A percentile compares a stretch with the other conserved stretches of the same genome.
Evolutionary conservation across 129 eudicot species (phyloP).

Genomic region (Erigeron canadensis): DNA sequence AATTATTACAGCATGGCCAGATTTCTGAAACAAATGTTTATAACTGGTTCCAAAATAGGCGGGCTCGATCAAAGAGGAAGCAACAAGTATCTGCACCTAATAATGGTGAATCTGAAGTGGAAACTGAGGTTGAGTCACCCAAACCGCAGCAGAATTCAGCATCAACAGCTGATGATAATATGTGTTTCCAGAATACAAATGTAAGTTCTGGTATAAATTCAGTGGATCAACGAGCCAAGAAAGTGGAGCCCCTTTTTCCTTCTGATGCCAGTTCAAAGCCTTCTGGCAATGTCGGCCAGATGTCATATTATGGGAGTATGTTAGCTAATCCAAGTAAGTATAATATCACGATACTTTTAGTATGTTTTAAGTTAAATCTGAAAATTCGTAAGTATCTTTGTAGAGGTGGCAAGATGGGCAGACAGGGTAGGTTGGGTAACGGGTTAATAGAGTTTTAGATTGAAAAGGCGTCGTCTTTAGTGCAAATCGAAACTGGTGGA

Average conservation of each 20-base stretch:
- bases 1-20: constrained; percentile 91
- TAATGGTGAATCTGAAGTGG: constrained; percentile 89
- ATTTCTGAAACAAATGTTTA: constrained; percentile 95
- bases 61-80: constrained; percentile 90
- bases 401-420: not conserved
- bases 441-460: not conserved
- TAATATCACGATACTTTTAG: not conserved
- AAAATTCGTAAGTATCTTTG: not conserved
- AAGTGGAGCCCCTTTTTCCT: constrained; percentile 63
- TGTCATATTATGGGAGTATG: constrained; percentile 79
- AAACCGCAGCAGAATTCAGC: constrained; percentile 46
- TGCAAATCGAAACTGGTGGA: too few relatives aligned
- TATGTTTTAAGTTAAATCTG: not conserved
- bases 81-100: constrained; percentile 69
- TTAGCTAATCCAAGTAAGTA: constrained; percentile 66
- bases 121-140: constrained; percentile 86
- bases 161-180: constrained; percentile 59
- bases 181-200: constrained; percentile 64
- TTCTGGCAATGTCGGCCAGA: constrained; percentile 50
- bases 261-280: constrained; percentile 62
- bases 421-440: not conserved
- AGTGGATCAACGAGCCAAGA: constrained; percentile 51
- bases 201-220: constrained; percentile 47
- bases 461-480: not conserved
- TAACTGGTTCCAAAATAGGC: constrained; percentile 93